Percentiles rank a stretch among this genome's conserved stretches.
These are phyloP conservation scores for Nepenthes gracilis DNA, from an alignment of 148 eudicot genomes.

Conservation along the genomic window DNA sequence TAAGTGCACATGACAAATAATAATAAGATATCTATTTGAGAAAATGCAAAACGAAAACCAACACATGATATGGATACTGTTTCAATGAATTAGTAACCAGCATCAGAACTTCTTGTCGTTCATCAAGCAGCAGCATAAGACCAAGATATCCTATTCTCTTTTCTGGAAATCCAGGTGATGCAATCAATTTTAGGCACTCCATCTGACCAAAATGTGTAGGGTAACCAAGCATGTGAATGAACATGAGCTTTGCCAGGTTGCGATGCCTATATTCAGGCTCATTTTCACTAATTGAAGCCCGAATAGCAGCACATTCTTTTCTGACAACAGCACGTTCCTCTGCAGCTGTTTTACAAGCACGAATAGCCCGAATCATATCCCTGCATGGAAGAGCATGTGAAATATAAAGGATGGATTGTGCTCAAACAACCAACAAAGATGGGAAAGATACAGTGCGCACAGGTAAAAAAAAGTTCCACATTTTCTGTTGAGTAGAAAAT, in stretches of 20 bases:
- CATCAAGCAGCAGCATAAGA: constrained; percentile 97
- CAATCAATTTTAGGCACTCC: constrained; percentile 96
- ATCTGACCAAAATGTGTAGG: constrained; percentile 99
- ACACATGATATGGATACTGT: constrained; percentile 63
- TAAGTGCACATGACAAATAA: background rate
- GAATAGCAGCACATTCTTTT: constrained; percentile 97
- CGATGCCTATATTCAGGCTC: constrained; percentile 92
- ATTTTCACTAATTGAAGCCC: constrained; percentile 87
- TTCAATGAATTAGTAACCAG: constrained; percentile 95
- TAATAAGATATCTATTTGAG: background rate
- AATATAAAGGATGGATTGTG: background rate
- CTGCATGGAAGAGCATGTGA: constrained; percentile 28
- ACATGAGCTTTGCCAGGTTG: constrained; percentile 97
- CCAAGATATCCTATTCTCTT: constrained; percentile 97
- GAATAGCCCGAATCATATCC: constrained; percentile 98
- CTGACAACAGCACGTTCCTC: constrained; percentile 98
- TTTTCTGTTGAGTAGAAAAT: too few relatives aligned
- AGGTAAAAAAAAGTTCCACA: too few relatives aligned
- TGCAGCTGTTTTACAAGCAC: constrained; percentile 98
- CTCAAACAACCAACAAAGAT: background rate
- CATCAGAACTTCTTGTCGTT: constrained; percentile 99
- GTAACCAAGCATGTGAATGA: constrained; percentile 99
- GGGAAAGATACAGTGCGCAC: background rate
- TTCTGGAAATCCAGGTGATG: constrained; percentile 93
- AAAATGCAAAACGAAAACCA: constrained; percentile 1